phyloP scores from a whole-genome alignment of 176 grass and related monocot genomes.

The Aegilops tauschii region DNA sequence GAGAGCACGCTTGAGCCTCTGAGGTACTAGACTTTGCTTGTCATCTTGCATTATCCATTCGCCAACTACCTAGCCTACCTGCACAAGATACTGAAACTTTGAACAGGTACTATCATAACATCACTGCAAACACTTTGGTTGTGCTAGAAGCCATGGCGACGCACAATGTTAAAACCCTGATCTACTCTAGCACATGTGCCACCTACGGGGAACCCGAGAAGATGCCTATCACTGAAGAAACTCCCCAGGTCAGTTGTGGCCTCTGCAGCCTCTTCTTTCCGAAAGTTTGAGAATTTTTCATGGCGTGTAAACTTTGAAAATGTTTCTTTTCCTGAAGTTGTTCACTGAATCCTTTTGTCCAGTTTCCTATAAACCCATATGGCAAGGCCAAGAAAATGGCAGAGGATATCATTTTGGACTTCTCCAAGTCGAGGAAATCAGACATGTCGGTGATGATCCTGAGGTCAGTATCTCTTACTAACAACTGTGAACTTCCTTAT shows the following conservation, averaged over 20 bases:
- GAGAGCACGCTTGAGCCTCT: conserved; percentile 91
- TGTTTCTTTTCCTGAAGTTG: not conserved
- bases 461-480: conserved; percentile 38
- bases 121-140: conserved; percentile 79
- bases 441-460: conserved; percentile 90
- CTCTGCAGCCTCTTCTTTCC: not conserved
- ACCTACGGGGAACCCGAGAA: conserved; percentile 93
- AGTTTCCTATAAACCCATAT: conserved; percentile 95
- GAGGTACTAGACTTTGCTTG: conserved; percentile 39
- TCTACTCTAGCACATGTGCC: conserved; percentile 95
- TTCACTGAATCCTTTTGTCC: not conserved
- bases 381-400: conserved; percentile 99
- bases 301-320: not conserved
- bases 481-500: not conserved
- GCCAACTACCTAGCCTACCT: not conserved
- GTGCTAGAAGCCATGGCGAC: conserved; percentile 79
- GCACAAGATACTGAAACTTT: conserved; percentile 3
- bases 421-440: conserved; percentile 72
- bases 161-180: conserved; percentile 73
- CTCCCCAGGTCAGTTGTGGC: conserved; percentile 59
- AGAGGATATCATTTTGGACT: conserved; percentile 96
- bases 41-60: not conserved
- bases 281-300: not conserved
- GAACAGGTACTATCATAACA: conserved; percentile 90
- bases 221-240: conserved; percentile 97